Conservation (phyloP, 352 stramenopile genomes). For the Globisporangium alternatum region DNA sequence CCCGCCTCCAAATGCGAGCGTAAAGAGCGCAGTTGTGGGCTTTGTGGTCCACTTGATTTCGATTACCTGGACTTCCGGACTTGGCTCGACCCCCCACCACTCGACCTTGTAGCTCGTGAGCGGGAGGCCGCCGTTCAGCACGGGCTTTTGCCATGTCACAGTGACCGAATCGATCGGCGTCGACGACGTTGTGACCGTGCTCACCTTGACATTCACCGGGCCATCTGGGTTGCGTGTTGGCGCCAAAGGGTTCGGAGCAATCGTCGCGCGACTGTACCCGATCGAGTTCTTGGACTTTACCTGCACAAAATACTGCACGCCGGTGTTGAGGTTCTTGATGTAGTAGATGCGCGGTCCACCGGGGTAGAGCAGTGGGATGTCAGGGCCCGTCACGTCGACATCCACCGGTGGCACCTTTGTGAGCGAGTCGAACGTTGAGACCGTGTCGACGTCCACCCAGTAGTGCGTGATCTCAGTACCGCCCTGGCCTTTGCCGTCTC, state of each 20-base stretch:
- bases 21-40: constrained; percentile 53
- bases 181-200: constrained; percentile 37
- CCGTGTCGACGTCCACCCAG: constrained; percentile 68
- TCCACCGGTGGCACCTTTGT: constrained; percentile 43
- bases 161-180: constrained; percentile 54
- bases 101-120: constrained; percentile 83
- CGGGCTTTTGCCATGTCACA: constrained; percentile 70
- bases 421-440: constrained; percentile 69
- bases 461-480: constrained; percentile 48
- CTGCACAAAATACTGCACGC: constrained; percentile 83
- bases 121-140: constrained; percentile 48
- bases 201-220: constrained; percentile 58
- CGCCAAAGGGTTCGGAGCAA: constrained; percentile 53
- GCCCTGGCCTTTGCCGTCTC: constrained; percentile 53
- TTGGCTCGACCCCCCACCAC: constrained; percentile 60
- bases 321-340: constrained; percentile 61
- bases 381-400: constrained; percentile 20
- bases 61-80: constrained; percentile 80
- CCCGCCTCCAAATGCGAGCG: constrained; percentile 76
- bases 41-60: constrained; percentile 75
- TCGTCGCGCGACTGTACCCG: constrained; percentile 59
- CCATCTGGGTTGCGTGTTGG: constrained; percentile 46
- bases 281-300: constrained; percentile 75
- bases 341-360: constrained; percentile 68
- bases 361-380: constrained; percentile 54